Evolutionary conservation across 2,329 filamentous ascomycete species (phyloP).

Genomic region (Thyridium curvatum): DNA sequence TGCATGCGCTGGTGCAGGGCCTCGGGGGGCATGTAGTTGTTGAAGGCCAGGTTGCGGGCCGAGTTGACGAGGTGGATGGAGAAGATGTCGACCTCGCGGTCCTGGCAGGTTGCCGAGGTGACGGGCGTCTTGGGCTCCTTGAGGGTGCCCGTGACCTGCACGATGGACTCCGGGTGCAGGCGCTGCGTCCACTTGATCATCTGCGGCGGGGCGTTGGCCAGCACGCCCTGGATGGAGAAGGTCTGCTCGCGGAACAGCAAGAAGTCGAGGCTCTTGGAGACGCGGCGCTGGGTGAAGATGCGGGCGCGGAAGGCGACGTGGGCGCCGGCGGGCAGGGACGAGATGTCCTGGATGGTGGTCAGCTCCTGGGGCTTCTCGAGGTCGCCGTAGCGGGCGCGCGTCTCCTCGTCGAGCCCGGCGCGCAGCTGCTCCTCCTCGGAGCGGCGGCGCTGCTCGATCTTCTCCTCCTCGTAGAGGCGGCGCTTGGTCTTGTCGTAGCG

Average conservation of each 20-base stretch:
- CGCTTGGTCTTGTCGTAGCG: no score
- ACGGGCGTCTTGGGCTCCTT: conserved; percentile 70
- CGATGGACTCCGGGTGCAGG: conserved; percentile 69
- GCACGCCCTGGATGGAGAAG: conserved; percentile 76
- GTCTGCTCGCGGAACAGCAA: conserved; percentile 81
- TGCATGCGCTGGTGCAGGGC: conserved; percentile 61
- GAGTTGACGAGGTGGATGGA: conserved; percentile 45
- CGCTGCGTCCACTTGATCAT: conserved; percentile 88
- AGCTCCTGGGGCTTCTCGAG: conserved; percentile 6
- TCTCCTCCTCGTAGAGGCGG: no score
- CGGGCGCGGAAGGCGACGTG: conserved; percentile 63
- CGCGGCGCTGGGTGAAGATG: conserved; percentile 71
- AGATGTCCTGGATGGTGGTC: conserved; percentile 39
- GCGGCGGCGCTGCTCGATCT: no score
- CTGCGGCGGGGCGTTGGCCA: conserved; percentile 42
- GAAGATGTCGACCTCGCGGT: conserved; percentile 67
- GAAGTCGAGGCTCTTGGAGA: conserved; percentile 80
- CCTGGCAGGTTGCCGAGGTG: conserved; percentile 67
- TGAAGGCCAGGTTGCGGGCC: conserved; percentile 41
- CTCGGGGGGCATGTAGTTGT: conserved; percentile 51
- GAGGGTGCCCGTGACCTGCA: conserved; percentile 68
- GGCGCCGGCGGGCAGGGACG: conserved; percentile 45
- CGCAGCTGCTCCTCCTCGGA: no score
- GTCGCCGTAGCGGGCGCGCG: no score
- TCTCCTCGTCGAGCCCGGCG: no score